Conservation (phyloP, 352 stramenopile species). For the Globisporangium spiculum region DNA sequence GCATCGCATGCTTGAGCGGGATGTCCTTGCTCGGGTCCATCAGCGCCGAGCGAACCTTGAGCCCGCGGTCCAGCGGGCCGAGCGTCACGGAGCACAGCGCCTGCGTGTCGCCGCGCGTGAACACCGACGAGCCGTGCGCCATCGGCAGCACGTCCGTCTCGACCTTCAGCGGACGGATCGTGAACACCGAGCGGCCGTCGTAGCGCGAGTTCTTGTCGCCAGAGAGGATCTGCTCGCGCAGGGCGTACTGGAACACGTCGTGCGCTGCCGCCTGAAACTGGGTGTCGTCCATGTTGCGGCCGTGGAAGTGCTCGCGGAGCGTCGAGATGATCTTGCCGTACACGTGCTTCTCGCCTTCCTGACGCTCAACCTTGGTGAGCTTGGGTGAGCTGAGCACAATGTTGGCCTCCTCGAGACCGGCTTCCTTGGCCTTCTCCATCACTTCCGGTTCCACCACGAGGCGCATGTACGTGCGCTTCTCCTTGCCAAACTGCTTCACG, state of each 20-base stretch:
- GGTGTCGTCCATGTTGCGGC: constrained; percentile 37
- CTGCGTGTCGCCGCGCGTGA: constrained; percentile 88
- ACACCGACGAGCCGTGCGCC: constrained; percentile 88
- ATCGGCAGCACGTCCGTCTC: constrained; percentile 87
- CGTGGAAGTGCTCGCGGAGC: constrained; percentile 51
- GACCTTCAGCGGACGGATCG: constrained; percentile 85
- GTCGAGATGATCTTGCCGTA: constrained; percentile 69
- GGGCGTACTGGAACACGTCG: constrained; percentile 71
- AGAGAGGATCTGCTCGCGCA: constrained; percentile 64
- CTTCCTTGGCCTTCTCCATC: constrained; percentile 50
- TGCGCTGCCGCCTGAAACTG: constrained; percentile 66
- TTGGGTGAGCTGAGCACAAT: constrained; percentile 29
- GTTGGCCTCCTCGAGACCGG: constrained; percentile 48
- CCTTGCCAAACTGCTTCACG: constrained; percentile 48
- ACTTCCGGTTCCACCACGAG: constrained; percentile 49
- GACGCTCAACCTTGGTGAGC: constrained; percentile 56
- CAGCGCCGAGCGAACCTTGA: constrained; percentile 63
- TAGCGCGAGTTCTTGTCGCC: constrained; percentile 60
- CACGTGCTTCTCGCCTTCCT: constrained; percentile 61
- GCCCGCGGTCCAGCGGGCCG: constrained; percentile 69
- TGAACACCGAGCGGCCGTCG: constrained; percentile 79
- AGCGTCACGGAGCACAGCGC: constrained; percentile 89
- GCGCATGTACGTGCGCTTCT: constrained; percentile 61
- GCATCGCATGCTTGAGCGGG: constrained; percentile 85
- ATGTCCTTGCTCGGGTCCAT: constrained; percentile 40